Conservation (phyloP, 768 basidiomycete species). For the Termitomyces sp. region DNA sequence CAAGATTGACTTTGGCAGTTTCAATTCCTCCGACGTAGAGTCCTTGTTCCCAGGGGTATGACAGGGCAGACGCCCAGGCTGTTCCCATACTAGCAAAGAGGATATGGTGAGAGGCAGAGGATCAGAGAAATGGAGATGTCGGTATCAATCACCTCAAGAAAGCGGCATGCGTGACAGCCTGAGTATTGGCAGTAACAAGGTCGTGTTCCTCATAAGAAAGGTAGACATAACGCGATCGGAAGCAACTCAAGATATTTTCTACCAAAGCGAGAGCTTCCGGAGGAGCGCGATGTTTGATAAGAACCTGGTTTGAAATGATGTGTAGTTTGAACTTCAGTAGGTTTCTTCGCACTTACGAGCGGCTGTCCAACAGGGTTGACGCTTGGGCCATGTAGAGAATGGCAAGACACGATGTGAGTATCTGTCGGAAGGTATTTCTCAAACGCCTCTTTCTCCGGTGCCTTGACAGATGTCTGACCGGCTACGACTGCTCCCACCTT, state of each 20-base stretch:
- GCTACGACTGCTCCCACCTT: conserved; percentile 89
- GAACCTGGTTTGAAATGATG: conserved; percentile 44
- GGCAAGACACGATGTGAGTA: conserved; percentile 85
- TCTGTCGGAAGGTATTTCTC: conserved; percentile 84
- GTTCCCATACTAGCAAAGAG: conserved; percentile 81
- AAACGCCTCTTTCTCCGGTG: conserved; percentile 86
- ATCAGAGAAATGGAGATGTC: neutral
- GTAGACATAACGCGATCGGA: conserved; percentile 84
- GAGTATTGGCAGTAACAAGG: conserved; percentile 93
- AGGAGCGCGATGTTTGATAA: conserved; percentile 82
- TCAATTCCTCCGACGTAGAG: conserved; percentile 97
- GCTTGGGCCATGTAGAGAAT: conserved; percentile 91
- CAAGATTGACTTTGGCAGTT: conserved; percentile 96
- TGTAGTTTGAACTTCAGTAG: neutral
- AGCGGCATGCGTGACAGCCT: conserved; percentile 96
- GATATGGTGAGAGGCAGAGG: neutral
- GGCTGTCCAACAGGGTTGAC: conserved; percentile 89
- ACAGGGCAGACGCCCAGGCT: conserved; percentile 73
- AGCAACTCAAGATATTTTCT: conserved; percentile 73
- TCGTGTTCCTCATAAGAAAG: conserved; percentile 97
- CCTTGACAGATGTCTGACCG: conserved; percentile 96
- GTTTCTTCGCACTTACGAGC: conserved; percentile 48
- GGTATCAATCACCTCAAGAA: conserved; percentile 69
- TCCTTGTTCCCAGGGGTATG: conserved; percentile 95
- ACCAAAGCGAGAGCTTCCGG: conserved; percentile 71